A percentile compares a stretch with the other conserved stretches of the same genome.
phyloP scores from a whole-genome alignment of 345 rosid genomes.

The Corchorus olitorius region DNA sequence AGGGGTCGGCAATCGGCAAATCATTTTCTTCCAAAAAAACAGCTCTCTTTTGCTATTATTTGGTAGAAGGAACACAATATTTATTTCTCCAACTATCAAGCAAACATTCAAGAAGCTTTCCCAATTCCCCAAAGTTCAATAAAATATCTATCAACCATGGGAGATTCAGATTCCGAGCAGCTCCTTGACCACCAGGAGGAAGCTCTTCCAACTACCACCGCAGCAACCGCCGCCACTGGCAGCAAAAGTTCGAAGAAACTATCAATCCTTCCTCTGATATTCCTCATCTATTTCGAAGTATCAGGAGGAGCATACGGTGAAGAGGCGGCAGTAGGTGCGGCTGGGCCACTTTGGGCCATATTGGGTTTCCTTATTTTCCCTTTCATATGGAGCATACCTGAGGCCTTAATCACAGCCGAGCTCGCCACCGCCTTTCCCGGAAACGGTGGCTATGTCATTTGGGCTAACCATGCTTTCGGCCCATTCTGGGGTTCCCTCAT shows the following conservation, averaged over 20 bases:
- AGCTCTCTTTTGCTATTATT: no score
- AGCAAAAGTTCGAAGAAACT: constrained; percentile 40
- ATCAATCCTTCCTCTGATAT: constrained; percentile 57
- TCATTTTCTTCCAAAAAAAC: neutral
- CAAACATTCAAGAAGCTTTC: neutral
- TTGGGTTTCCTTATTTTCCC: constrained; percentile 69
- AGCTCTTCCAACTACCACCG: constrained; percentile 5
- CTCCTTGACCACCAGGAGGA: constrained; percentile 10
- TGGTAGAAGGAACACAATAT: neutral
- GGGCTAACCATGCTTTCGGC: constrained; percentile 63
- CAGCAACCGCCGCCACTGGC: neutral
- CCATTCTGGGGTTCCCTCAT: constrained; percentile 58
- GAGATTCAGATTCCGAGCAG: neutral
- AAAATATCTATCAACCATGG: neutral
- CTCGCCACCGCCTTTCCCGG: constrained; percentile 72
- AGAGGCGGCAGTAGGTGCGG: constrained; percentile 61
- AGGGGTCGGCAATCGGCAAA: neutral
- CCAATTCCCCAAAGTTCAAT: neutral
- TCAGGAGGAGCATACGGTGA: constrained; percentile 71
- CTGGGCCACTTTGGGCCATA: constrained; percentile 57
- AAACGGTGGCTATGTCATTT: constrained; percentile 68
- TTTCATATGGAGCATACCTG: constrained; percentile 71
- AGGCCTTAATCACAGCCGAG: constrained; percentile 77
- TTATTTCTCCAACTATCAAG: neutral
- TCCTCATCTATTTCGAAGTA: constrained; percentile 70